Evolutionary conservation across 202 grass and related monocot genomes (phyloP).

Genomic region (Eragrostis tef): DNA sequence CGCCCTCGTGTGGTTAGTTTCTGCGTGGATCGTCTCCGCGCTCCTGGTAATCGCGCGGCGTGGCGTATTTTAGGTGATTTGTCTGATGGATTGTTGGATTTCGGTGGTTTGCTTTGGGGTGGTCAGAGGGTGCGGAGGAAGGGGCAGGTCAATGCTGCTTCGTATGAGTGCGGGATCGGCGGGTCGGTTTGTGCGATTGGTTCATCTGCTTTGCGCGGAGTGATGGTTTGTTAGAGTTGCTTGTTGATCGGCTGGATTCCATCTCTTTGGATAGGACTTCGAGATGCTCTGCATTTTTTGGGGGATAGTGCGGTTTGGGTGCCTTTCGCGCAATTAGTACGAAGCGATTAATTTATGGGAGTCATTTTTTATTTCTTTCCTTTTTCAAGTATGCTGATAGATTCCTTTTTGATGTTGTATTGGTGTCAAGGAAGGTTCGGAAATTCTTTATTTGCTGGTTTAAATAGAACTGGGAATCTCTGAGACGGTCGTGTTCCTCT

Average conservation of each 20-base stretch:
- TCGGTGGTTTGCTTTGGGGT: not conserved
- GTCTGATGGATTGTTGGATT: not conserved
- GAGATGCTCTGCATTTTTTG: not conserved
- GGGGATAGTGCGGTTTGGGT: not conserved
- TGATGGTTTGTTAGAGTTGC: not conserved
- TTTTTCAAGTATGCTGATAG: not conserved
- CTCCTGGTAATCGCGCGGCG: not conserved
- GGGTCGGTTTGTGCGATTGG: not conserved
- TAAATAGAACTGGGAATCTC: not conserved
- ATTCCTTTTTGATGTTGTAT: too few relatives aligned
- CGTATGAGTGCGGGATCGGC: not conserved
- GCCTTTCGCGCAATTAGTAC: not conserved
- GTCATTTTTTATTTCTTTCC: not conserved
- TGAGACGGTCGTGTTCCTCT: not conserved
- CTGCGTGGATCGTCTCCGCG: not conserved
- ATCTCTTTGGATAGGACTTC: not conserved
- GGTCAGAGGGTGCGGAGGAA: not conserved
- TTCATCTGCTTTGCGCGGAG: not conserved
- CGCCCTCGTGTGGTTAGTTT: too few relatives aligned
- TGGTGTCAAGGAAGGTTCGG: not conserved
- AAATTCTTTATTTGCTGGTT: not conserved
- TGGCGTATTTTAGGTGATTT: not conserved
- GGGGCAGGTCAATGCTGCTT: constrained; percentile 31
- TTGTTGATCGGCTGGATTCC: not conserved
- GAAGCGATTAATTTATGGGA: not conserved